Conservation (phyloP, 441 rosid species). For the Syzygium syzygioides region DNA sequence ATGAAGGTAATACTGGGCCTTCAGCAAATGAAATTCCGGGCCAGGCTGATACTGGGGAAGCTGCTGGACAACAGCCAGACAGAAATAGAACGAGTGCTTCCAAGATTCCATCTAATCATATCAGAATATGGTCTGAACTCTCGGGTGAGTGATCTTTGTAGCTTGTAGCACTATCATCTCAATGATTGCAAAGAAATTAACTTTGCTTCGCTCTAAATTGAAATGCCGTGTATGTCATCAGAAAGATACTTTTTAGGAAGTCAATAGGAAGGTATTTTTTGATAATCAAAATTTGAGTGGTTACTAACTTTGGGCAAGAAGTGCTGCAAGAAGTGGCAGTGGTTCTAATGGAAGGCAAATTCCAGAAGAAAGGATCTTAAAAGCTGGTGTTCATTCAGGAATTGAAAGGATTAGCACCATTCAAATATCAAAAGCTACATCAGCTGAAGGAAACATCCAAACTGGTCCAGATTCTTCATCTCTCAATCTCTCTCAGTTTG, state of each 20-base stretch:
- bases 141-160: slow-evolving; percentile 40
- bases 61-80: slow-evolving; percentile 28
- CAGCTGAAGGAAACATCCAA: no score
- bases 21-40: no score
- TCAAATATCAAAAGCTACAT: slow-evolving; percentile 5
- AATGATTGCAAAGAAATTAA: background rate
- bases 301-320: slow-evolving; percentile 36
- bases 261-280: background rate
- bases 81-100: slow-evolving; percentile 36
- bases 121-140: slow-evolving; percentile 91
- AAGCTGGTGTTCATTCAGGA: slow-evolving; percentile 31
- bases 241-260: background rate
- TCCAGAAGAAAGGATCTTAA: slow-evolving; percentile 35
- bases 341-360: slow-evolving; percentile 50
- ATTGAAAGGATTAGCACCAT: slow-evolving; percentile 50
- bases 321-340: slow-evolving; percentile 54
- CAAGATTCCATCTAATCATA: slow-evolving; percentile 74
- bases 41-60: no score
- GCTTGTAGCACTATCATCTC: background rate
- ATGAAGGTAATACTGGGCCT: no score
- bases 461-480: no score
- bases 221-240: background rate
- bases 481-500: no score
- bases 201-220: background rate
- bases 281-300: background rate